Percentiles rank a stretch among this genome's conserved stretches.
phyloP scores from a whole-genome alignment of 331 rosid genomes.

The Phaseolus coccineus region DNA sequence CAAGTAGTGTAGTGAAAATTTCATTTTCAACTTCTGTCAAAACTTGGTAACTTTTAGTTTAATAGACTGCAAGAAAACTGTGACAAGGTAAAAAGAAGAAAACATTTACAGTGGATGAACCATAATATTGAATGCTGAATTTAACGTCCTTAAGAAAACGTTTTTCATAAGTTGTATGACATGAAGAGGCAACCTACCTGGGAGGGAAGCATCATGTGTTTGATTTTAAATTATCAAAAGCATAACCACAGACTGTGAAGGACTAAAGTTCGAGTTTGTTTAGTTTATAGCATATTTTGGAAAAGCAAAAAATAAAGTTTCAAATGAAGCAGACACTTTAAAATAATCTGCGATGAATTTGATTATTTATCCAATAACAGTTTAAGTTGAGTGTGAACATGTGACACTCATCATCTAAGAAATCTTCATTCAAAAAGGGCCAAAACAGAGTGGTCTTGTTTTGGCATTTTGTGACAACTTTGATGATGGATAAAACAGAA shows the following conservation, averaged over 20 bases:
- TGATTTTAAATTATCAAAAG: not conserved
- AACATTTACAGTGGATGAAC: not conserved
- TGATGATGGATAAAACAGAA: not conserved
- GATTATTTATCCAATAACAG: not conserved
- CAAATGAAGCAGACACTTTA: not conserved
- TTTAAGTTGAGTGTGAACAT: not conserved
- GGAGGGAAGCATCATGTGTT: not conserved
- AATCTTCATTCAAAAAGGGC: not conserved
- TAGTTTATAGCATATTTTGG: not conserved
- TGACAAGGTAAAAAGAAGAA: not conserved
- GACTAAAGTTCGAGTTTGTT: not conserved
- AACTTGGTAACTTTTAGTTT: no score
- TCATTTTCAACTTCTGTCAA: no score
- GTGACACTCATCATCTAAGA: not conserved
- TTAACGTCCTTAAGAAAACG: no score
- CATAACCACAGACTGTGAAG: not conserved
- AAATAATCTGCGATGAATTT: not conserved
- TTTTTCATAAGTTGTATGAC: not conserved
- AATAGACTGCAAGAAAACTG: no score
- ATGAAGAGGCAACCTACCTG: not conserved
- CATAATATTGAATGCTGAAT: no score
- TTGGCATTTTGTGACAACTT: conserved; percentile 20
- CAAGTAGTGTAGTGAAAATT: no score
- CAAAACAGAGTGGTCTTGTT: not conserved
- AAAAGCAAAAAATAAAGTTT: not conserved